Evolutionary conservation across 2,329 filamentous ascomycete genomes (phyloP).

Genomic region (Botrytis hyacinthi): DNA sequence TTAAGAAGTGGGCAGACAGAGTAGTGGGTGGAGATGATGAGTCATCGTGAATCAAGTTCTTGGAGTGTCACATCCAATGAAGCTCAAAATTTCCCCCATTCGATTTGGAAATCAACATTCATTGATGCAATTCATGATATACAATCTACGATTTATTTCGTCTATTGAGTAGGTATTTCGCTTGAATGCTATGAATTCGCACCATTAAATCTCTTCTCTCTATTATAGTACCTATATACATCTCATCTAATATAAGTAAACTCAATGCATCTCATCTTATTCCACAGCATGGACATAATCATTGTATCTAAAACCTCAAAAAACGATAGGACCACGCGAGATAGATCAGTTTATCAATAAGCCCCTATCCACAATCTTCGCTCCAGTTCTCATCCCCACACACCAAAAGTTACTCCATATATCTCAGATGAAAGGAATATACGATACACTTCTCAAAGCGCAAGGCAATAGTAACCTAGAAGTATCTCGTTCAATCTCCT

Average conservation of each 20-base stretch:
- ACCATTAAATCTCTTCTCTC: not conserved
- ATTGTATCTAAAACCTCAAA: not conserved
- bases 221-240: not conserved
- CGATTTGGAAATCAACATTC: not conserved
- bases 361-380: not conserved
- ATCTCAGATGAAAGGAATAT: not conserved
- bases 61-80: not conserved
- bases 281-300: not conserved
- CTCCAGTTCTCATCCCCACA: not conserved
- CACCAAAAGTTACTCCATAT: not conserved
- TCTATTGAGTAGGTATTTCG: not conserved
- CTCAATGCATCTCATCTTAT: not conserved
- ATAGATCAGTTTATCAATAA: not conserved
- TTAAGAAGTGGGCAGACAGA: not conserved
- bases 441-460: not conserved
- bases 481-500: not conserved
- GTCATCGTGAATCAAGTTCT: not conserved
- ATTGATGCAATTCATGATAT: not conserved
- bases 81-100: not conserved
- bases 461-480: not conserved
- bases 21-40: not conserved
- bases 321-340: not conserved
- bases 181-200: not conserved
- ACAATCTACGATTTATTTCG: not conserved
- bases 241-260: not conserved